phyloP scores from a whole-genome alignment of 2,329 filamentous ascomycete genomes.

The Cordyceps cicadae region DNA sequence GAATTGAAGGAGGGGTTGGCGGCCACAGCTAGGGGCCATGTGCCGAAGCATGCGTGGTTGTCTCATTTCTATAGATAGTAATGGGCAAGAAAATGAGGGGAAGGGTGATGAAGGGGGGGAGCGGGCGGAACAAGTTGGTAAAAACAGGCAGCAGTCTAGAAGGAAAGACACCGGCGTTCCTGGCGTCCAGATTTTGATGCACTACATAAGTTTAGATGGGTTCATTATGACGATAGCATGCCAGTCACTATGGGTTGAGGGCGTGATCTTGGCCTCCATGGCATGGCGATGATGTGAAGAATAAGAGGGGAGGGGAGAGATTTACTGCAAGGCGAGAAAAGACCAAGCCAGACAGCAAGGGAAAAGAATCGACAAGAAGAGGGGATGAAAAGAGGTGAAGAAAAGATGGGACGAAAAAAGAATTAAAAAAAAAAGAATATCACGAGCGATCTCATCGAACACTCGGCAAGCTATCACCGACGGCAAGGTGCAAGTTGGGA shows the following conservation, averaged over 20 bases:
- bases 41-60: background rate
- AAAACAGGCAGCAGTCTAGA: background rate
- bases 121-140: background rate
- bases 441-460: background rate
- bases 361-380: background rate
- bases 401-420: background rate
- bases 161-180: background rate
- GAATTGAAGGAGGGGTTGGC: slow-evolving; percentile 1
- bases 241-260: too few relatives aligned
- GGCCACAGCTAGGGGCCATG: background rate
- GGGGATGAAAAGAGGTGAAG: background rate
- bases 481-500: background rate
- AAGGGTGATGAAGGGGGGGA: background rate
- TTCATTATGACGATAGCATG: too few relatives aligned
- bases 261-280: too few relatives aligned
- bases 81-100: too few relatives aligned
- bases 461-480: background rate
- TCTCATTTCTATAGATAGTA: slow-evolving; percentile 6
- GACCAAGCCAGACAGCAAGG: too few relatives aligned
- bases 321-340: too few relatives aligned
- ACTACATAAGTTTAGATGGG: background rate
- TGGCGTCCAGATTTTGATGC: background rate
- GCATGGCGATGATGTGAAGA: too few relatives aligned
- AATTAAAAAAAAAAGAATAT: too few relatives aligned
- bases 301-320: too few relatives aligned